Conservation (phyloP, 306 rosid species). For the Sindora glabra region DNA sequence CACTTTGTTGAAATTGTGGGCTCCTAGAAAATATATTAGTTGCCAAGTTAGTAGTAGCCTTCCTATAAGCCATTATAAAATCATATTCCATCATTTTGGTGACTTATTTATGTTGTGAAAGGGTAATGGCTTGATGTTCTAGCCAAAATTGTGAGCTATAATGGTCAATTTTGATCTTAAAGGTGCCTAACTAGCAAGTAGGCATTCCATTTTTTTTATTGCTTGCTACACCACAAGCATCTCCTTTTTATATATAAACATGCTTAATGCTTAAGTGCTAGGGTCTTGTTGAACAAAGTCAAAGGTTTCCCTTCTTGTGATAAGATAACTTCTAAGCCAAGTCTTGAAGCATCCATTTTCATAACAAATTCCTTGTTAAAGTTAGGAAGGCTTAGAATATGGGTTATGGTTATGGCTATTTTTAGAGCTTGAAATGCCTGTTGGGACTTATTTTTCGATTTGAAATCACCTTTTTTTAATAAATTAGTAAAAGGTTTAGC, state of each 20-base stretch:
- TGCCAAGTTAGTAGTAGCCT: background rate
- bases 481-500: too few species aligned
- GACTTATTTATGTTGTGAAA: background rate
- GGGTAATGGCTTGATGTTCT: background rate
- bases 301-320: background rate
- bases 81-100: background rate
- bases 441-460: accelerated
- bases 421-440: accelerated
- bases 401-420: background rate
- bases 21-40: background rate
- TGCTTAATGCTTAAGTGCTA: background rate
- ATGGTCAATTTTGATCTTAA: background rate
- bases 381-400: background rate
- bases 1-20: background rate
- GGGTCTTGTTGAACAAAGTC: background rate
- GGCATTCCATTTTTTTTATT: background rate
- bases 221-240: background rate
- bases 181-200: background rate
- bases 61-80: background rate
- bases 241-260: background rate
- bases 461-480: too few species aligned
- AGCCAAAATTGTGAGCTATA: background rate
- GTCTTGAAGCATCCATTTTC: background rate
- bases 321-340: background rate
- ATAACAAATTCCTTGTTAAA: background rate